phyloP scores from a whole-genome alignment of 2,329 filamentous ascomycete genomes.

The Volutella citrinella region DNA sequence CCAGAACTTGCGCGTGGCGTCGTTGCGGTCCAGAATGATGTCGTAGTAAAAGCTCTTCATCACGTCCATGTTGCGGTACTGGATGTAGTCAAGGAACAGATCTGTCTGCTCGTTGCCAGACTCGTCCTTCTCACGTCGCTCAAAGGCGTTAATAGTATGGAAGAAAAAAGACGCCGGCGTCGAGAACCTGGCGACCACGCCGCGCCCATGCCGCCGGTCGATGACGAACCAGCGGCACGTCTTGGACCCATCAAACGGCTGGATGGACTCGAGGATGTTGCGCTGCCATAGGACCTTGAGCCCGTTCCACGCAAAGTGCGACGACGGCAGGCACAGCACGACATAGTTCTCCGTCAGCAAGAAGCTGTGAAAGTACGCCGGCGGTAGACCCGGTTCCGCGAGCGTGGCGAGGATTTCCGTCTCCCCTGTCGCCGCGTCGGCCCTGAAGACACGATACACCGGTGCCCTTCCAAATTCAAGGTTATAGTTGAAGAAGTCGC shows the following conservation, averaged over 20 bases:
- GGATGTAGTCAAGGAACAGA: slow-evolving; percentile 63
- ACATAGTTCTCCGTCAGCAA: slow-evolving; percentile 71
- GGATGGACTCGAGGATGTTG: slow-evolving; percentile 68
- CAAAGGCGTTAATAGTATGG: slow-evolving; percentile 75
- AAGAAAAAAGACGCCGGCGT: slow-evolving; percentile 73
- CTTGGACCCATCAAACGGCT: slow-evolving; percentile 55
- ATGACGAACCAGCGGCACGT: slow-evolving; percentile 71
- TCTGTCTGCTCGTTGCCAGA: slow-evolving; percentile 32
- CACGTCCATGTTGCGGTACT: slow-evolving; percentile 63
- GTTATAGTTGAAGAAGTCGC: slow-evolving; percentile 81
- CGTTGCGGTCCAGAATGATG: slow-evolving; percentile 55
- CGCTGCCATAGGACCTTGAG: slow-evolving; percentile 59
- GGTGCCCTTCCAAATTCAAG: slow-evolving; percentile 56
- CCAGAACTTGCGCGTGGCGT: slow-evolving; percentile 42
- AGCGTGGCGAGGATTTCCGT: slow-evolving; percentile 72
- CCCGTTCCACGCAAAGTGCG: slow-evolving; percentile 57
- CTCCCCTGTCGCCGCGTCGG: slow-evolving; percentile 58
- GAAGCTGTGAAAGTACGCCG: slow-evolving; percentile 81
- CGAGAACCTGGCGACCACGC: slow-evolving; percentile 67
- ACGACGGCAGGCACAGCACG: slow-evolving; percentile 69
- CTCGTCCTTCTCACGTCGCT: slow-evolving; percentile 47
- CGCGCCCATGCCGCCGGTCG: slow-evolving; percentile 59
- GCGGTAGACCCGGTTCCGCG: slow-evolving; percentile 40
- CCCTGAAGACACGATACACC: slow-evolving; percentile 68
- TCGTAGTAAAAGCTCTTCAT: slow-evolving; percentile 69